These are phyloP conservation scores for Stellera chamaejasme DNA, from an alignment of 345 rosid species.

Conservation along the genomic window DNA sequence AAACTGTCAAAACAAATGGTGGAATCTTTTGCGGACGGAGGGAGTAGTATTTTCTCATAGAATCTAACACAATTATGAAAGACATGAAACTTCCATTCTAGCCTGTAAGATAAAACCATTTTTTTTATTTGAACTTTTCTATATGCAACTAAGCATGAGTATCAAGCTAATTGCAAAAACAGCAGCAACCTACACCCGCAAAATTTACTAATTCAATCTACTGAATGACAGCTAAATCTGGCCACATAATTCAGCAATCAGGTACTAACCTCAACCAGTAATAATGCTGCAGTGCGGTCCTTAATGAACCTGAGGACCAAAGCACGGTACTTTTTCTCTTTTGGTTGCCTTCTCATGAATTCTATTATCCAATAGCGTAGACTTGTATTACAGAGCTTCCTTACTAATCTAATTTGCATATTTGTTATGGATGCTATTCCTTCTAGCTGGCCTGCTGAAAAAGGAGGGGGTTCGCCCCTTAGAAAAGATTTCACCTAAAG, in stretches of 20 bases:
- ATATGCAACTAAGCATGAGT: too few species aligned
- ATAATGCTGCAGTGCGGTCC: slow-evolving; percentile 67
- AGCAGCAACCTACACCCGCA: too few species aligned
- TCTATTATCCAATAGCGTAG: slow-evolving; percentile 91
- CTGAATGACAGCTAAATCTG: too few species aligned
- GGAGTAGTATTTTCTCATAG: too few species aligned
- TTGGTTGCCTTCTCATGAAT: slow-evolving; percentile 69
- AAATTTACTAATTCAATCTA: too few species aligned
- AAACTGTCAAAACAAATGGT: too few species aligned
- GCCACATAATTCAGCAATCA: not conserved
- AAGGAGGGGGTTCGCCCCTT: slow-evolving; percentile 74
- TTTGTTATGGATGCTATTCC: slow-evolving; percentile 67
- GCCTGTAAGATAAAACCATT: too few species aligned
- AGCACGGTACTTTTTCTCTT: slow-evolving; percentile 60
- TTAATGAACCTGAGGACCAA: slow-evolving; percentile 74
- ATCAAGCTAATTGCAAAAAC: too few species aligned
- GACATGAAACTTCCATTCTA: too few species aligned
- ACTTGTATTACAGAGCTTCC: slow-evolving; percentile 50
- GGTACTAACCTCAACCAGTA: slow-evolving; percentile 64
- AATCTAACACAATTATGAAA: too few species aligned
- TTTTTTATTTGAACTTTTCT: too few species aligned
- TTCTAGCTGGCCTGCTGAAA: slow-evolving; percentile 84
- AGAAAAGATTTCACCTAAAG: slow-evolving; percentile 76
- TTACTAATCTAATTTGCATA: slow-evolving; percentile 49
- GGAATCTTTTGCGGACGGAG: too few species aligned